Conservation (phyloP, 2,329 filamentous ascomycete species). For the Herpotrichia juniperi region DNA sequence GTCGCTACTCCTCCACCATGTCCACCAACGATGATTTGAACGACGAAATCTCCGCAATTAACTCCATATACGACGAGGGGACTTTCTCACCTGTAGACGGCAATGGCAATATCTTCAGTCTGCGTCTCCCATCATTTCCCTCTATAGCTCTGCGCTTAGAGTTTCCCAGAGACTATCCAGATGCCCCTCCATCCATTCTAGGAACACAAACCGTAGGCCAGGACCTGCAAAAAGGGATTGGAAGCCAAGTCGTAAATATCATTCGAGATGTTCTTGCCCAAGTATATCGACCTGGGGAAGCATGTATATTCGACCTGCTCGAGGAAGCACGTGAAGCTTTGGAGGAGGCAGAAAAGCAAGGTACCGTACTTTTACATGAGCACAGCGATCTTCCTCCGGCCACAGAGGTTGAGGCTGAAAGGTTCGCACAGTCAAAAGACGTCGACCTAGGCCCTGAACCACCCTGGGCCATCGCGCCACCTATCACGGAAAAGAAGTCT, state of each 20-base stretch:
- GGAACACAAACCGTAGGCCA: constrained; percentile 80
- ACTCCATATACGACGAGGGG: constrained; percentile 79
- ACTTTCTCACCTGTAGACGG: constrained; percentile 56
- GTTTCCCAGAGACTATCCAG: constrained; percentile 78
- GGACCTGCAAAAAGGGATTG: constrained; percentile 71
- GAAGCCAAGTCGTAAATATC: constrained; percentile 71
- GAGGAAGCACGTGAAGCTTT: constrained; percentile 64
- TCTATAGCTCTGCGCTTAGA: constrained; percentile 62
- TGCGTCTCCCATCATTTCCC: constrained; percentile 70
- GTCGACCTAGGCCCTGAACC: constrained; percentile 52
- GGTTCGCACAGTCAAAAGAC: constrained; percentile 8
- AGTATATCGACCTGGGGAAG: constrained; percentile 75
- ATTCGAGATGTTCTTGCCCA: constrained; percentile 70
- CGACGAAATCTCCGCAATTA: constrained; percentile 81
- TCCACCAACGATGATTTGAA: constrained; percentile 53
- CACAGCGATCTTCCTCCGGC: neutral
- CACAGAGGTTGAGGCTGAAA: neutral
- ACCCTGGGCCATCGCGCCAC: constrained; percentile 75
- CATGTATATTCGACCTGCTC: constrained; percentile 91
- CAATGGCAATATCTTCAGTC: constrained; percentile 45
- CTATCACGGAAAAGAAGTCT: constrained; percentile 81
- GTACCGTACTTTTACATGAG: constrained; percentile 31
- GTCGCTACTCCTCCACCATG: constrained; percentile 25
- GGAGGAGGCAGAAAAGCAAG: constrained; percentile 53
- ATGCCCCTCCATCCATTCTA: constrained; percentile 72